Base-by-base conservation (phyloP, 441 rosid species). In the Syzygium syzygioides region DNA sequence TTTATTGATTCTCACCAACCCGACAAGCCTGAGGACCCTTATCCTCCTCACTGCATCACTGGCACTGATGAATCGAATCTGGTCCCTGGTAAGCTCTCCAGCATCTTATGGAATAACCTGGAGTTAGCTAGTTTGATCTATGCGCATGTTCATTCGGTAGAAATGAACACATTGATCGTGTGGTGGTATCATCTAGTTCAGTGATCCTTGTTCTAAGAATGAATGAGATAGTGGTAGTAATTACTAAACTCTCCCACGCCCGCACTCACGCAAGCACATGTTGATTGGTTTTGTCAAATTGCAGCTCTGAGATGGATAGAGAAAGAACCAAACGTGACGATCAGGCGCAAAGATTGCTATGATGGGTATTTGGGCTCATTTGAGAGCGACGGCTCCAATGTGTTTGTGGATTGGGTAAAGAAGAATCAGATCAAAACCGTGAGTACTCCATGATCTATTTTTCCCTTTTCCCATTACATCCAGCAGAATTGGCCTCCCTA, bases 341-440 rank as follows among this genome's bases (percentile, higher is more conserved):
- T 90, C 55, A 88, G 93, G 86, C 89, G 91, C 87, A 91, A 90
- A 85, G 91, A 89, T 54, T 91, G 91, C 60, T 90, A 89, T 57
- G 93, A 91, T 64, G 93, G 91, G 55, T 91, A 87, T 52, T 55
- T 91, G 54, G 93, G 93, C 18, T 91, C 93, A 30, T 80, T 90
- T 50, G 89, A 91, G 87, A 86, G 84, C 2, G 91, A 91, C 62
- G 93, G 93, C 34, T 90, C 91, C 10, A 91, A 91, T 23, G 86
- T 91, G 55, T 91, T 89, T 64, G 91, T 86, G 18, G 87, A 90
- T 26, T 91, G 91, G 92, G 62, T 88, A 52, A 91, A 88, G 90
- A 89, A 86, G 55, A 85, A 91, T 86, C 88, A 89, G 60, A 89
- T 91, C 88, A 86, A 88, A 88, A 79, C 89, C 11, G 91, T 89